These are phyloP conservation scores for Populus euphratica DNA, from an alignment of 345 rosid species.

Conservation along the genomic window DNA sequence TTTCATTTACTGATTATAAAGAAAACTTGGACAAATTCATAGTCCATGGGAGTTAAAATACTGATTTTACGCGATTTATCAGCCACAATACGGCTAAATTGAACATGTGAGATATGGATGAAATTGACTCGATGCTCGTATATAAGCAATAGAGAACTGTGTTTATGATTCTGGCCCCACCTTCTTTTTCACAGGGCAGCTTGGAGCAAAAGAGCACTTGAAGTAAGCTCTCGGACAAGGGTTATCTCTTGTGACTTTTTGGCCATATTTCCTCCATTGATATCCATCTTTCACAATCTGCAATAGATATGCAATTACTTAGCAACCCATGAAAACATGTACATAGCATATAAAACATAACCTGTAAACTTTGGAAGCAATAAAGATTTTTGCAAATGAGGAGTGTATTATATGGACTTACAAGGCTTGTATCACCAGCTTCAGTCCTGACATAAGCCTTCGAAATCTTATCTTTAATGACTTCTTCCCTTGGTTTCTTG, in stretches of 20 bases:
- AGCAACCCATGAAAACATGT: not conserved
- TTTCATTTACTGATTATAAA: not conserved
- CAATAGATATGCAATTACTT: not conserved
- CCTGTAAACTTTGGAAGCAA: not conserved
- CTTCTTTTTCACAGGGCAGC: slow-evolving; percentile 97
- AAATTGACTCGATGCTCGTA: not conserved
- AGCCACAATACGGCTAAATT: not conserved
- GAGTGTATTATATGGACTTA: slow-evolving; percentile 30
- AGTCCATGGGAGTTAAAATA: not conserved
- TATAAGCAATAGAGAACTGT: not conserved
- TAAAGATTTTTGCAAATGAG: not conserved
- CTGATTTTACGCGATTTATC: not conserved
- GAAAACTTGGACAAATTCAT: not conserved
- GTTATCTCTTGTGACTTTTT: slow-evolving; percentile 96
- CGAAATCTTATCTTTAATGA: slow-evolving; percentile 65
- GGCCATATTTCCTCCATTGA: slow-evolving; percentile 99
- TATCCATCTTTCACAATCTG: slow-evolving; percentile 96
- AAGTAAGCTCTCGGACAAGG: slow-evolving; percentile 98
- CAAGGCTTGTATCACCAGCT: slow-evolving; percentile 71
- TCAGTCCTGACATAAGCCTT: slow-evolving; percentile 58
- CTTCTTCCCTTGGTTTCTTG: slow-evolving; percentile 75
- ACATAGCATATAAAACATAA: not conserved
- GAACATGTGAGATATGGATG: not conserved
- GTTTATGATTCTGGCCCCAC: slow-evolving; percentile 22
- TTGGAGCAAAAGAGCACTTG: slow-evolving; percentile 95